phyloP scores from a whole-genome alignment of 2,329 filamentous ascomycete species.

The Aureobasidium sp. region DNA sequence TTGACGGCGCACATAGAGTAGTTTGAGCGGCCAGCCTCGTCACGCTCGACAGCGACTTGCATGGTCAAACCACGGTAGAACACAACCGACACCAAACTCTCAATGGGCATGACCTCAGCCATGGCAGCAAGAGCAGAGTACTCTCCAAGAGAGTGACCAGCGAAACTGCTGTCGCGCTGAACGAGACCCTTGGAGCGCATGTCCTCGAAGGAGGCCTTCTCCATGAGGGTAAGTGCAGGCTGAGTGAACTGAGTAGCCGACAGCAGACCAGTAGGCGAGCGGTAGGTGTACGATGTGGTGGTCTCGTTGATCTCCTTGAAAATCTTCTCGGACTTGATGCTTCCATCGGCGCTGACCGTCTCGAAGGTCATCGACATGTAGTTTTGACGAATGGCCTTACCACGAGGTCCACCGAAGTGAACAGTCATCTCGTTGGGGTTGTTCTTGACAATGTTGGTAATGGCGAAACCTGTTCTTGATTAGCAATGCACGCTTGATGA shows the following conservation, averaged over 20 bases:
- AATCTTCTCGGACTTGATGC: slow-evolving; percentile 96
- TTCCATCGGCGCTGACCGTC: slow-evolving; percentile 85
- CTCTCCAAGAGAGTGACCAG: slow-evolving; percentile 94
- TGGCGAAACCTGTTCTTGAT: slow-evolving; percentile 60
- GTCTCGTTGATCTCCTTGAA: slow-evolving; percentile 96
- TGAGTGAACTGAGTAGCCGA: slow-evolving; percentile 99
- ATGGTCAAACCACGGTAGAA: slow-evolving; percentile 99
- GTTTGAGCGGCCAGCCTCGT: slow-evolving; percentile 86
- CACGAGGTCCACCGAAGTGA: slow-evolving; percentile 92
- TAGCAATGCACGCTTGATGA: too few relatives aligned
- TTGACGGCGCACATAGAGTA: slow-evolving; percentile 99
- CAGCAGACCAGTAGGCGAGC: slow-evolving; percentile 85
- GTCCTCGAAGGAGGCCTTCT: slow-evolving; percentile 98
- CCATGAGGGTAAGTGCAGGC: slow-evolving; percentile 94
- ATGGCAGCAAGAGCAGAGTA: slow-evolving; percentile 95
- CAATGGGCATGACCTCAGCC: slow-evolving; percentile 99
- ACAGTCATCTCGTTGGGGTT: slow-evolving; percentile 98
- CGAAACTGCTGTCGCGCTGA: slow-evolving; percentile 92
- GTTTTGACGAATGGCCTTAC: slow-evolving; percentile 96
- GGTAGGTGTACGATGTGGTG: slow-evolving; percentile 94
- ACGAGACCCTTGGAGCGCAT: slow-evolving; percentile 97
- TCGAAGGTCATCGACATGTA: slow-evolving; percentile 99
- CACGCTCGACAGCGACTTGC: slow-evolving; percentile 97
- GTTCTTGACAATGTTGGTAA: slow-evolving; percentile 98
- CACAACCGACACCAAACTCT: slow-evolving; percentile 94